Evolutionary conservation across 352 stramenopile species (phyloP).

Genomic region (Globisporangium perplexum): DNA sequence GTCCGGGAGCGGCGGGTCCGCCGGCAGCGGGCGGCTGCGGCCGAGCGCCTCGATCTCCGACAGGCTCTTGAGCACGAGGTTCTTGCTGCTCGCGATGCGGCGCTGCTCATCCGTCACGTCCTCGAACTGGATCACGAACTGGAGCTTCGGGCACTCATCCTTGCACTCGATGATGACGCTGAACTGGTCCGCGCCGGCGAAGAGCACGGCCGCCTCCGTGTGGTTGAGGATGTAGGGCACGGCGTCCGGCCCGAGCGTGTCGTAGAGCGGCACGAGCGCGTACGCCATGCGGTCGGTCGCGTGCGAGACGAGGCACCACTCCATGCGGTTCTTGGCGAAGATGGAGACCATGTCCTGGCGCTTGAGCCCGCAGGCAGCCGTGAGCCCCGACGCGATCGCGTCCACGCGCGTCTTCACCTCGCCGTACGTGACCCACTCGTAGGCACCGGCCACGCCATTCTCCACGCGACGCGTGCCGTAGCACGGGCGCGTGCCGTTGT

Average conservation of each 20-base stretch:
- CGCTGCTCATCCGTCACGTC: slow-evolving; percentile 30
- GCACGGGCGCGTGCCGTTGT: slow-evolving; percentile 19
- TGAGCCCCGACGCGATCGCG: slow-evolving; percentile 34
- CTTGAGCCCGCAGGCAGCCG: slow-evolving; percentile 21
- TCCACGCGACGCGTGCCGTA: slow-evolving; percentile 40
- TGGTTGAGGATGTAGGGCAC: slow-evolving; percentile 74
- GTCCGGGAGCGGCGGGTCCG: slow-evolving; percentile 38
- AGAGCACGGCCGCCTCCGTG: slow-evolving; percentile 50
- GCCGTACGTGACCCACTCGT: slow-evolving; percentile 55
- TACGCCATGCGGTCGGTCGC: slow-evolving; percentile 62
- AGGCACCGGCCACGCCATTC: slow-evolving; percentile 35
- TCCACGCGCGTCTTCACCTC: slow-evolving; percentile 35
- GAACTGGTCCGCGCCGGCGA: slow-evolving; percentile 56
- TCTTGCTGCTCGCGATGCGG: slow-evolving; percentile 16
- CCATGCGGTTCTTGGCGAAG: slow-evolving; percentile 64
- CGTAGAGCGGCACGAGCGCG: slow-evolving; percentile 68
- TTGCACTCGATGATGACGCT: slow-evolving; percentile 51
- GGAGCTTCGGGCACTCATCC: slow-evolving; percentile 34
- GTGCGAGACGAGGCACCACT: slow-evolving; percentile 56
- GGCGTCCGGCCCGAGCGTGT: slow-evolving; percentile 67
- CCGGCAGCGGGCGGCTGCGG: slow-evolving; percentile 28
- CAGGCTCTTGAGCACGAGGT: slow-evolving; percentile 36
- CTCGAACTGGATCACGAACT: slow-evolving; percentile 57
- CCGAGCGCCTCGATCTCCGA: slow-evolving; percentile 33
- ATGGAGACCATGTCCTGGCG: slow-evolving; percentile 53